Evolutionary conservation across 179 eudicot species (phyloP), one percentile per base, ranked within the genome.

Genomic region (Silene noctiflora): DNA sequence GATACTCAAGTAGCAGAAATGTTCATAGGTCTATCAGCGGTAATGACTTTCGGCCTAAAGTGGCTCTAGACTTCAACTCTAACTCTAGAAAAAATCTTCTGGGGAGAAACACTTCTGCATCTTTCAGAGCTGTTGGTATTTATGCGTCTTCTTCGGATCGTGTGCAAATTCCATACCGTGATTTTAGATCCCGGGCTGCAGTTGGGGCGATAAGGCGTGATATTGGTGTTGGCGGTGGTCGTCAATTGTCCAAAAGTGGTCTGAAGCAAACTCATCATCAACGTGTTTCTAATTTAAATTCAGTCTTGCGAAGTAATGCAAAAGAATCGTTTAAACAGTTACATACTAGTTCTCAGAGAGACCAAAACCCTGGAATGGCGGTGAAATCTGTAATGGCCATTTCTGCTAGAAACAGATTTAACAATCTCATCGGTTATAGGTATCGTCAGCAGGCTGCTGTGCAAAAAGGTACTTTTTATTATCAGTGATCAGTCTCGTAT

Each of bases 131-230:
- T 59, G 90, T 87, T 29, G 93, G 97, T 59, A 88, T 93, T 70
- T 91, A 90, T 72, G 90, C 99, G 6, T 95, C 97, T 62, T 85
- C 94, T 68, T 93, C 91, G 20, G 99, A 95, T 86, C 98, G 97
- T 78, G 97, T 93, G 79, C 98, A 95, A 78, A 92, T 93, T 70
- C 99, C 98, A 74, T 89, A 93, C 12, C 85, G 81, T 71, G 86
- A 90, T 75, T 89, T 94, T 46, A 88, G 90, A 85, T 79, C 91
- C 21, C 84, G 92, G 77, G 85, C 89, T 51, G 51, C 51, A 44
- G 85, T 91, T 80, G 93, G 98, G 68, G 89, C 94, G 39, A 88
- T 86, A 77, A 88, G 84, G 83, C 97, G 98, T 83, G 97, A 90
- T 62, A 86, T 91, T 77, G 97, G 97, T 59, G 92, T 85, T 68